A percentile compares a stretch with the other conserved stretches of the same genome.
Evolutionary conservation across 2,329 filamentous ascomycete species (phyloP).

Genomic region (Reticulascus tulasneorum): DNA sequence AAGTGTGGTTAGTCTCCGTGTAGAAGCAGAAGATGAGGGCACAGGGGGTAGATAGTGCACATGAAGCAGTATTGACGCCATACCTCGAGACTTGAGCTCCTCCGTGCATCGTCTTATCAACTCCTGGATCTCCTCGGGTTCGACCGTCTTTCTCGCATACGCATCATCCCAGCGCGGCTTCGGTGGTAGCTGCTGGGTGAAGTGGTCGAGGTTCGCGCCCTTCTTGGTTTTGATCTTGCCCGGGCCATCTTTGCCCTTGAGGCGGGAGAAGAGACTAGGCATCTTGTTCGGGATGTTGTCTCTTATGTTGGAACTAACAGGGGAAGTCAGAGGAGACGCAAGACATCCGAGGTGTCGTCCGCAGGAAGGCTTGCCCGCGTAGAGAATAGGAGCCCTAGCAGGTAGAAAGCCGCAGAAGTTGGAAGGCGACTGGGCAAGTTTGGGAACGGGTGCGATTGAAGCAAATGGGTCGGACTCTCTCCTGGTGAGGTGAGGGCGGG

Average conservation of each 20-base stretch:
- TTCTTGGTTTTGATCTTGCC: constrained; percentile 61
- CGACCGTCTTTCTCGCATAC: constrained; percentile 76
- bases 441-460: too few species aligned
- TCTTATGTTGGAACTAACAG: constrained; percentile 3
- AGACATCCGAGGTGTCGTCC: constrained; percentile 8
- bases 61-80: constrained; percentile 26
- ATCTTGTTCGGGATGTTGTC: constrained; percentile 31
- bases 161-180: constrained; percentile 85
- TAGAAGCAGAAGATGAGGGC: constrained; percentile 7
- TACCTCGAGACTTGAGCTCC: constrained; percentile 94
- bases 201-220: constrained; percentile 48
- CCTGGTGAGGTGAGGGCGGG: constrained; percentile 4
- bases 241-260: constrained; percentile 72
- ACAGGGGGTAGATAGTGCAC: constrained; percentile 22
- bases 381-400: too few species aligned
- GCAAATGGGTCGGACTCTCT: too few species aligned
- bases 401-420: too few species aligned
- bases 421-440: too few species aligned
- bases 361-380: too few species aligned
- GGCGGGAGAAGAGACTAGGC: constrained; percentile 57
- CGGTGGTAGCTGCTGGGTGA: constrained; percentile 48
- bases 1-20: constrained; percentile 3
- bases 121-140: constrained; percentile 87
- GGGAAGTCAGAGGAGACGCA: constrained; percentile 4
- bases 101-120: constrained; percentile 78